Percentiles rank a stretch among this genome's conserved stretches.
Evolutionary conservation across 495 filamentous ascomycete genomes (phyloP).

Genomic region (Pyronema domesticum): DNA sequence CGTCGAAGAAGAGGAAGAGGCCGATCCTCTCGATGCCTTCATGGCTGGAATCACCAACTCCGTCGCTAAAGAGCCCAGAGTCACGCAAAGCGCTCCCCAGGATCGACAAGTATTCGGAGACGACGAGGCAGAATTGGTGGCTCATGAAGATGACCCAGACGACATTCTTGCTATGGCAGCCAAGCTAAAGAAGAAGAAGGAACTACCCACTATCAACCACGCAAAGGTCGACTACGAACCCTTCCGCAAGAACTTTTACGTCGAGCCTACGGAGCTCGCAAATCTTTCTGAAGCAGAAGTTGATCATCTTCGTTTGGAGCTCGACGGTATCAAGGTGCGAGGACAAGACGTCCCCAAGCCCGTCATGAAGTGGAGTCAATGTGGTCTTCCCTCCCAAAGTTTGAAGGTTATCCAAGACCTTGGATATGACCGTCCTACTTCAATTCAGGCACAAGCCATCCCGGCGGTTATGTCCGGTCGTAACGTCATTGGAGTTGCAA

Average conservation of each 20-base stretch:
- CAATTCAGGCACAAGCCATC: slow-evolving; percentile 89
- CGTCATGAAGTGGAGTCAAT: slow-evolving; percentile 92
- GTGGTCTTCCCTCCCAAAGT: slow-evolving; percentile 69
- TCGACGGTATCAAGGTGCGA: slow-evolving; percentile 87
- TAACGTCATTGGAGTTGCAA: slow-evolving; percentile 91
- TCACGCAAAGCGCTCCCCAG: slow-evolving; percentile 14
- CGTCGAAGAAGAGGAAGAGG: slow-evolving; percentile 46
- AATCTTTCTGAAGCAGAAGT: slow-evolving; percentile 77
- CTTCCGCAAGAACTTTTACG: slow-evolving; percentile 87
- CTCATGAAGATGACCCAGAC: slow-evolving; percentile 56
- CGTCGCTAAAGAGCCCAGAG: slow-evolving; percentile 25
- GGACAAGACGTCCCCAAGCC: slow-evolving; percentile 79
- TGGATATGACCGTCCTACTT: slow-evolving; percentile 74
- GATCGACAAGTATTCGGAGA: slow-evolving; percentile 27
- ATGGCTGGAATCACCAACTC: slow-evolving; percentile 64
- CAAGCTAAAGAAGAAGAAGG: slow-evolving; percentile 87
- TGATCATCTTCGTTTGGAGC: slow-evolving; percentile 59
- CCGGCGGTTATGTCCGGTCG: slow-evolving; percentile 91
- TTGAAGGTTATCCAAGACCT: slow-evolving; percentile 71
- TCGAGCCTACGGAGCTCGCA: slow-evolving; percentile 65
- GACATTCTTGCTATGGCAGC: slow-evolving; percentile 73
- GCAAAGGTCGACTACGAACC: slow-evolving; percentile 64
- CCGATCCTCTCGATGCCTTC: slow-evolving; percentile 82
- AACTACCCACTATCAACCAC: slow-evolving; percentile 74
- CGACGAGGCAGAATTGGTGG: slow-evolving; percentile 57